Conservation (phyloP, 2,329 filamentous ascomycete genomes). For the Aureobasidium subglaciale region DNA sequence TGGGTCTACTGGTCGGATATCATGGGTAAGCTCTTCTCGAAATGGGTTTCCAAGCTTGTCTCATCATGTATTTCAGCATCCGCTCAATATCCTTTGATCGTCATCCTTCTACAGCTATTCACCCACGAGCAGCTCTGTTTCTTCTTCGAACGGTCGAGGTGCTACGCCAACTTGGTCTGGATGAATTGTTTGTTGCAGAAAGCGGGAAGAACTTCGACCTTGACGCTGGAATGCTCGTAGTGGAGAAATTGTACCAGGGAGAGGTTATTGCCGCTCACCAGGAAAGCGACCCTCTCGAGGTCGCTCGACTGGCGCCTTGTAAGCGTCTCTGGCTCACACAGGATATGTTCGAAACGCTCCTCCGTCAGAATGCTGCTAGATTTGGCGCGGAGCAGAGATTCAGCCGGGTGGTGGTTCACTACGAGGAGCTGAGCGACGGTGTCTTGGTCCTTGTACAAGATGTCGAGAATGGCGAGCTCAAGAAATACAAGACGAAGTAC, state of each 20-base stretch:
- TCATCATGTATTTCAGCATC: not conserved
- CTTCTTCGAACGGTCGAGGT: conserved; percentile 22
- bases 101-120: conserved; percentile 22
- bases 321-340: conserved; percentile 22
- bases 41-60: too few relatives aligned
- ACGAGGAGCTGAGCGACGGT: conserved; percentile 18
- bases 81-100: conserved; percentile 18
- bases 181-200: conserved; percentile 20
- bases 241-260: conserved; percentile 21
- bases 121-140: conserved; percentile 21
- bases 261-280: not conserved
- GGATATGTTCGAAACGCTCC: conserved; percentile 22
- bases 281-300: conserved; percentile 9
- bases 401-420: conserved; percentile 17
- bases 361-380: conserved; percentile 18
- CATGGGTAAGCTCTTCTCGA: conserved; percentile 18
- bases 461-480: conserved; percentile 3
- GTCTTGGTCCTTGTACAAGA: conserved; percentile 17
- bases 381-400: conserved; percentile 19
- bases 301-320: conserved; percentile 20
- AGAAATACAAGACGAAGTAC: conserved; percentile 17
- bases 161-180: conserved; percentile 21
- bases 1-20: conserved; percentile 21
- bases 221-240: conserved; percentile 19
- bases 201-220: conserved; percentile 20